Percentiles rank a stretch among this genome's conserved stretches.
Conservation (phyloP, 257 asterid genomes). For the Solanum etuberosum region DNA sequence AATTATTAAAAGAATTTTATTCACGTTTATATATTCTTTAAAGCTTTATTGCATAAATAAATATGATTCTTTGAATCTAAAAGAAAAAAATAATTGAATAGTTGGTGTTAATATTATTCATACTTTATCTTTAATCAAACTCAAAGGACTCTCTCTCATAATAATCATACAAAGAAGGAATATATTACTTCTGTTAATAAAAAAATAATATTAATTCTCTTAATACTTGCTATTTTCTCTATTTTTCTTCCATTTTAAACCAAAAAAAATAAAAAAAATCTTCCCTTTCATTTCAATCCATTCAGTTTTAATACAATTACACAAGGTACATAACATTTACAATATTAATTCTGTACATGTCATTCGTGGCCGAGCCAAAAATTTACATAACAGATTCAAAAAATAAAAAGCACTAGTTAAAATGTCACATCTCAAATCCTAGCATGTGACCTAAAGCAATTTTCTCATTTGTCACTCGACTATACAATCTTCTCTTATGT, state of each 20-base stretch:
- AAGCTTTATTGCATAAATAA: not conserved
- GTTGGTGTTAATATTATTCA: not conserved
- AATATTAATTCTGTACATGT: not conserved
- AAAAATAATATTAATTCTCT: no score
- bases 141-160: not conserved
- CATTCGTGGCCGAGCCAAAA: not conserved
- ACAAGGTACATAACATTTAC: not conserved
- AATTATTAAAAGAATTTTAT: not conserved
- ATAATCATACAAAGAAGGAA: not conserved
- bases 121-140: not conserved
- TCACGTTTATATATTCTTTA: not conserved
- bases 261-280: not conserved
- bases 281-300: not conserved
- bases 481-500: not conserved
- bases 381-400: not conserved
- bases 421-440: not conserved
- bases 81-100: not conserved
- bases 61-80: not conserved
- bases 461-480: not conserved
- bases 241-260: not conserved
- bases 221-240: not conserved
- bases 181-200: not conserved
- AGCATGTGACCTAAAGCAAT: not conserved
- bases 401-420: not conserved
- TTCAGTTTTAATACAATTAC: not conserved